These are phyloP conservation scores for Xylaria sp. DNA, from an alignment of 2,329 filamentous ascomycete genomes.

Conservation along the genomic window DNA sequence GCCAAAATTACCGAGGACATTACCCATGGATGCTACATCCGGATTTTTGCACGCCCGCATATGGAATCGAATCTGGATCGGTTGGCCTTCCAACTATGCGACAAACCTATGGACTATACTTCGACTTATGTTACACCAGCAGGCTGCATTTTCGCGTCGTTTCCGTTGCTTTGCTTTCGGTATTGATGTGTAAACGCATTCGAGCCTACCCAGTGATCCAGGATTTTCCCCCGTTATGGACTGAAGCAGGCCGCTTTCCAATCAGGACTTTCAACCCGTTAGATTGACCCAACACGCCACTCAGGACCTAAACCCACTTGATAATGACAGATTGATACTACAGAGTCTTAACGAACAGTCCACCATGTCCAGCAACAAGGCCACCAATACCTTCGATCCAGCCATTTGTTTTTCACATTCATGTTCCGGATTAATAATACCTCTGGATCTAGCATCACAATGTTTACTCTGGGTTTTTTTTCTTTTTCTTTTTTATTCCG, in stretches of 20 bases:
- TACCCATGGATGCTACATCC: slow-evolving; percentile 17
- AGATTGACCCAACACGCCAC: not conserved
- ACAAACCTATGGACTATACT: slow-evolving; percentile 10
- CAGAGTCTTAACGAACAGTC: not conserved
- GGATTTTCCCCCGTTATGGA: not conserved
- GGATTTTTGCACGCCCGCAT: slow-evolving; percentile 16
- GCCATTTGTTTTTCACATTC: slow-evolving; percentile 9
- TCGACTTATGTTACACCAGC: slow-evolving; percentile 10
- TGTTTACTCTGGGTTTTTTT: slow-evolving; percentile 4
- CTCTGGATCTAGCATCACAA: slow-evolving; percentile 15
- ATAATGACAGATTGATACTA: slow-evolving; percentile 10
- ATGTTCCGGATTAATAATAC: slow-evolving; percentile 8
- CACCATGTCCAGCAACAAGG: not conserved
- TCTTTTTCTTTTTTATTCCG: slow-evolving; percentile 31
- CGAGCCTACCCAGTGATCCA: slow-evolving; percentile 1
- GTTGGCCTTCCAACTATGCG: slow-evolving; percentile 18
- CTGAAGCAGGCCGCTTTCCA: slow-evolving; percentile 31
- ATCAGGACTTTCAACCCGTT: not conserved
- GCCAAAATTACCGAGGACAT: slow-evolving; percentile 15
- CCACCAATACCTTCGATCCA: slow-evolving; percentile 1
- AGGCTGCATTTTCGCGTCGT: slow-evolving; percentile 33
- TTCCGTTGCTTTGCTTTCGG: slow-evolving; percentile 40
- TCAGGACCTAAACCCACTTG: not conserved
- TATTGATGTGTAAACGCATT: slow-evolving; percentile 16
- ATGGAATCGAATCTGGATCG: slow-evolving; percentile 39